Conservation (phyloP, 345 rosid species). For the Populus deltoides region DNA sequence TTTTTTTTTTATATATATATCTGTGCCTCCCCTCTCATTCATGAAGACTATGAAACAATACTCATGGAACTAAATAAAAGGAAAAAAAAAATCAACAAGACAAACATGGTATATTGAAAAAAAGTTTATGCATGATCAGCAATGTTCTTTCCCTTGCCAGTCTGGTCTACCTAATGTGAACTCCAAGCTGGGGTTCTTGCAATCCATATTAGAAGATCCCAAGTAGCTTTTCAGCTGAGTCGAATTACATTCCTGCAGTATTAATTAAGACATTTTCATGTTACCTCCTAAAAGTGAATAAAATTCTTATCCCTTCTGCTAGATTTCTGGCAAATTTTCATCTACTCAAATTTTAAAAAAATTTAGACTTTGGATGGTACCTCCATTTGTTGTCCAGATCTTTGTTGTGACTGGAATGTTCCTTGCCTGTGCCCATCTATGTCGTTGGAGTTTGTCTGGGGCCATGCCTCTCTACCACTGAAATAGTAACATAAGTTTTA, state of each 20-base stretch:
- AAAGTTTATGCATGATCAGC: not conserved
- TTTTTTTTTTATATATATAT: not conserved
- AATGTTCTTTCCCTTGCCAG: slow-evolving; percentile 47
- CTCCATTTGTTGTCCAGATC: slow-evolving; percentile 23
- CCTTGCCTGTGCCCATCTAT: slow-evolving; percentile 26
- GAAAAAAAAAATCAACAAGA: not conserved
- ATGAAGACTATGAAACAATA: slow-evolving; percentile 1
- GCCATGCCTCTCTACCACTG: slow-evolving; percentile 34
- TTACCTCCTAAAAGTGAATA: not conserved
- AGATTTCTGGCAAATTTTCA: not conserved
- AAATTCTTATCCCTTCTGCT: not conserved
- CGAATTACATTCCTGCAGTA: slow-evolving; percentile 31
- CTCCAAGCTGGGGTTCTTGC: slow-evolving; percentile 64
- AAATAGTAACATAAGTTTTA: not conserved
- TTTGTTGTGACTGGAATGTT: slow-evolving; percentile 23
- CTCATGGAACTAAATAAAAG: not conserved
- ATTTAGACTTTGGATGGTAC: slow-evolving; percentile 4
- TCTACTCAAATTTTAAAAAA: not conserved
- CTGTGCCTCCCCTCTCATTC: slow-evolving; percentile 3
- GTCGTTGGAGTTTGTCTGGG: slow-evolving; percentile 19
- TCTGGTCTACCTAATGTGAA: slow-evolving; percentile 76
- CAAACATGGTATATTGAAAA: not conserved
- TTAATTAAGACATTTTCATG: not conserved
- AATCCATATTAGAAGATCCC: slow-evolving; percentile 27
- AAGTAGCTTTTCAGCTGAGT: slow-evolving; percentile 25